Percentiles rank a stretch among this genome's conserved stretches.
Evolutionary conservation across 2,329 filamentous ascomycete genomes (phyloP).

Genomic region (Aureobasidium lini): DNA sequence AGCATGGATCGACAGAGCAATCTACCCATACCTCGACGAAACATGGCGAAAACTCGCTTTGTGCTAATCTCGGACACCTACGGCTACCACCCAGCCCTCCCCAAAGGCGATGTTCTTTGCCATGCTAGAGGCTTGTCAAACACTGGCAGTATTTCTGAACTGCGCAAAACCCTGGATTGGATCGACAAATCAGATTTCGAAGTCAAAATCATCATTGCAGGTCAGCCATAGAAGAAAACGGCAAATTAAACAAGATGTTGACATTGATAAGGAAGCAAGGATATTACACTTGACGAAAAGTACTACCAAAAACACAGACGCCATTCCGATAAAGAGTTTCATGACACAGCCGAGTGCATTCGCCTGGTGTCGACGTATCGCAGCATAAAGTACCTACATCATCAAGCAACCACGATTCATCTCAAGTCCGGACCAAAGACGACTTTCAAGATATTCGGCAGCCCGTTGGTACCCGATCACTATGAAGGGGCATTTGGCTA

Average conservation of each 20-base stretch:
- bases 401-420: constrained; percentile 47
- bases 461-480: constrained; percentile 52
- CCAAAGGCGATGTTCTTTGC: constrained; percentile 65
- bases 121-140: constrained; percentile 73
- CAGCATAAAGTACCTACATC: constrained; percentile 57
- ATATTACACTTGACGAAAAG: neutral
- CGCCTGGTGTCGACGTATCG: constrained; percentile 43
- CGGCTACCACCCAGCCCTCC: constrained; percentile 53
- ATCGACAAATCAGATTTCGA: constrained; percentile 61
- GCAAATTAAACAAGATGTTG: neutral
- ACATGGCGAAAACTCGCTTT: constrained; percentile 49
- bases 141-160: constrained; percentile 52
- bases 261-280: neutral
- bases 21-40: neutral
- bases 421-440: constrained; percentile 54
- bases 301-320: constrained; percentile 51
- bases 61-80: constrained; percentile 75
- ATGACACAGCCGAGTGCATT: constrained; percentile 49
- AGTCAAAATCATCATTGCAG: constrained; percentile 62
- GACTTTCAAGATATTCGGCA: constrained; percentile 61
- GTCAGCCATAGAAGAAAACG: constrained; percentile 31
- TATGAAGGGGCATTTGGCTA: constrained; percentile 64
- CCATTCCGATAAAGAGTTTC: constrained; percentile 51
- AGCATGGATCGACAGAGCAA: too few species aligned
- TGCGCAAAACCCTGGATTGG: constrained; percentile 59